Conservation (phyloP, 208 protist species). For the Tetramitus jugosus region DNA sequence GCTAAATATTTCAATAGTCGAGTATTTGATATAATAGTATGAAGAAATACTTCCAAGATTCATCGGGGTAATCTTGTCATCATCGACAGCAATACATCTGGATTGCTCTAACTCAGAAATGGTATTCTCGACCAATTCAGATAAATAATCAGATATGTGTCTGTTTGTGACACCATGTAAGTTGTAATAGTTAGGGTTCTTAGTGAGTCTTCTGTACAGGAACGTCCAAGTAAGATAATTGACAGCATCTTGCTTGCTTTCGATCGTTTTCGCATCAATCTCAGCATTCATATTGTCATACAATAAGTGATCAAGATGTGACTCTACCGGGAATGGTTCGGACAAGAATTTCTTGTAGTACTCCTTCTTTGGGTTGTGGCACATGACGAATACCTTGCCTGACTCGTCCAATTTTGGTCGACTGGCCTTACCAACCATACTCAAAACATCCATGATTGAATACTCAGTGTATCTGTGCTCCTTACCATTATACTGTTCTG, state of each 20-base stretch:
- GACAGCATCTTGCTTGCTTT: slow-evolving; percentile 50
- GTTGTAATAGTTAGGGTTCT: slow-evolving; percentile 77
- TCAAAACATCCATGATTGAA: slow-evolving; percentile 79
- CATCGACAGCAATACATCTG: slow-evolving; percentile 59
- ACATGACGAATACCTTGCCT: slow-evolving; percentile 55
- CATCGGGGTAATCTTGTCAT: slow-evolving; percentile 48
- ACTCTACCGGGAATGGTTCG: slow-evolving; percentile 86
- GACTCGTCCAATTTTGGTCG: slow-evolving; percentile 53
- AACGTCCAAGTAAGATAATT: slow-evolving; percentile 83
- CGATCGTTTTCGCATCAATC: slow-evolving; percentile 47
- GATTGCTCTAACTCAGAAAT: slow-evolving; percentile 56
- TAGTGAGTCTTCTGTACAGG: slow-evolving; percentile 62
- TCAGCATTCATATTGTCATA: slow-evolving; percentile 79
- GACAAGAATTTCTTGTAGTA: slow-evolving; percentile 82
- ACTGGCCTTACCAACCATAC: slow-evolving; percentile 83
- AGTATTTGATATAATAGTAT: slow-evolving; percentile 71
- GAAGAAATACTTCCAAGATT: slow-evolving; percentile 71
- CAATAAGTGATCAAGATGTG: slow-evolving; percentile 49
- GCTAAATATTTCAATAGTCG: slow-evolving; percentile 70
- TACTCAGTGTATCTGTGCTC: slow-evolving; percentile 74
- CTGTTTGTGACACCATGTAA: slow-evolving; percentile 47
- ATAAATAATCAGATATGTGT: slow-evolving; percentile 71
- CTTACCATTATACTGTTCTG: slow-evolving; percentile 79
- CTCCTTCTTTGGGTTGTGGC: slow-evolving; percentile 64
- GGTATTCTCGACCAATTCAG: slow-evolving; percentile 69